Base-by-base conservation (phyloP, 768 basidiomycete genomes). In the Phlebiopsis gigantea region DNA sequence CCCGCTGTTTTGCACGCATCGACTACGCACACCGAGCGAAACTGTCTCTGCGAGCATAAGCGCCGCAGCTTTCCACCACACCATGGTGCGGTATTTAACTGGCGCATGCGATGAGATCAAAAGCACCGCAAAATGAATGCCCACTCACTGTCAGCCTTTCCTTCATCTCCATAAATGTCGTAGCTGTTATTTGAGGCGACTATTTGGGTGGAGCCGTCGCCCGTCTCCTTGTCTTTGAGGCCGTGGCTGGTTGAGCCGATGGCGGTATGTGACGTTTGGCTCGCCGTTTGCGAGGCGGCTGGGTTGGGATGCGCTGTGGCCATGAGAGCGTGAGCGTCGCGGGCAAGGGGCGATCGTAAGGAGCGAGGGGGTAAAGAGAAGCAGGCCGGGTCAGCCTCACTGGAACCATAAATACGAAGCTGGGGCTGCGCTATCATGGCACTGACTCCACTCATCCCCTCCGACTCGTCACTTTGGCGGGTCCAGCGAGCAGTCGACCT, bases 1-100 rank as follows among this genome's bases (percentile, higher is more conserved):
- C n/a, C n/a, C n/a, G n/a, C n/a, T n/a, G n/a, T 21, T 12, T 43
- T 14, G 46, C 50, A 58, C 48, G 34, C 34, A 39, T 34, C 14
- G 14, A 12, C 9, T 22, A 63, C 65, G 24, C 55, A 69, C 68
- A 43, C 68, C 68, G 5, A 69, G 63, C 1, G 68, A 69, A 4
- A 69, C 68, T 1, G 68, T 69, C 56, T 67, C 68, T 14, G 68
- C 68, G 4, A 69, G 64, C 68, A 69, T 69, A n/a, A 69, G 57
- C 2, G 68, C 68, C 14, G 68, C 68, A 10, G 64, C 63, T 58
- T 69, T 69, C 68, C 68, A 69, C 68, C 68, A 69, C 26, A 63
- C 65, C 64, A 69, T 64, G 1, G 68, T 69, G 12, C 68, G 62
- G 59, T 69, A 69, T 55, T 67, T 58, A 58, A 69, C 68, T 69